Evolutionary conservation across 2,329 filamentous ascomycete species (phyloP), one percentile per base, ranked within the genome.

Genomic region (Calcarisporium arbuscula): DNA sequence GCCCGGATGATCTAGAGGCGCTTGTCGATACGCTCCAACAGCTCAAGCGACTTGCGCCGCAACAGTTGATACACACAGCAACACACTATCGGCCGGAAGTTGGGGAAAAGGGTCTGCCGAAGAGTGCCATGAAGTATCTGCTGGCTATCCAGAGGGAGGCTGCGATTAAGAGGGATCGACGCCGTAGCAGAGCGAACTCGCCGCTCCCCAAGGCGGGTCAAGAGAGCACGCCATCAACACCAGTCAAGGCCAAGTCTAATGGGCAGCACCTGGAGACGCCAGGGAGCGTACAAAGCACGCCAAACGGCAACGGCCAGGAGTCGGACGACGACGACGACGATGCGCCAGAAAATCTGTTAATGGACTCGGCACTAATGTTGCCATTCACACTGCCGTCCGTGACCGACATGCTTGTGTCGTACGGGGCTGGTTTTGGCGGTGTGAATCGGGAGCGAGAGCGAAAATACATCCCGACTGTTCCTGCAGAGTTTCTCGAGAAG

Each of bases 401-500:
- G 38, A 96, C 89, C 18, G 92, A 98, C 58, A 98, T 98, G 92
- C 72, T 96, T 30, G 78, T 98, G 30, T 90, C 82, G 46, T 98
- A 94, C 52, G 92, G 92, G 1, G 89, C 92, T 10, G 92, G 92
- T 1, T 92, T 96, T 52, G 92, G 92, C 5, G 92, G 92, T 1
- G 68, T 92, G 30, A 95, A 98, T 62, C 75, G 84, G 42, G 92
- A 96, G 61, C 74, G 88, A 37, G 92, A 94, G 59, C 74, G 87
- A 46, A 95, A 95, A 62, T 98, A 98, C 57, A 94, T 95, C 29
- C 92, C 92, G 3, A 94, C 86, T 0, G 85, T 98, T 34, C 90
- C 92, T 14, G 82, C 89, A 0, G 92, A 98, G 61, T 95, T 96
- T 53, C 66, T 98, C 41, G 79, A 82, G 41, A 94, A 88, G 64